A percentile compares a stretch with the other conserved stretches of the same genome.
Evolutionary conservation across 148 eudicot species (phyloP).

Genomic region (Camellia lanceoleosa): DNA sequence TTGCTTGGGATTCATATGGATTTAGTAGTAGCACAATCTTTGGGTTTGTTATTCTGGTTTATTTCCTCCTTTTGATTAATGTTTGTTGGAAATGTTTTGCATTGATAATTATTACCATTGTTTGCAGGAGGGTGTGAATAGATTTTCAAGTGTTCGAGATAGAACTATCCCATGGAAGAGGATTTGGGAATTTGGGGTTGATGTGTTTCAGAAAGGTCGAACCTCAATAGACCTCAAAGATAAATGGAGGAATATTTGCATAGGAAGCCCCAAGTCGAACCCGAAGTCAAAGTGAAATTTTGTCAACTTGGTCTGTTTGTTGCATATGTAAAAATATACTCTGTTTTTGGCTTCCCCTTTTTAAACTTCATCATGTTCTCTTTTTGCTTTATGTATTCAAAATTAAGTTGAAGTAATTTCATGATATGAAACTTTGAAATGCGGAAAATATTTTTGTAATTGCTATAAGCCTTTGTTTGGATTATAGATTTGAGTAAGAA

Average conservation of each 20-base stretch:
- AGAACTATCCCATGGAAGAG: slow-evolving; percentile 51
- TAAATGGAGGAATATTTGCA: slow-evolving; percentile 68
- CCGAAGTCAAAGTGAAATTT: slow-evolving; percentile 21
- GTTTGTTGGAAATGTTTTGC: neutral
- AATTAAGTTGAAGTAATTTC: neutral
- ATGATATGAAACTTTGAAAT: neutral
- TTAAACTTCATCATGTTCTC: neutral
- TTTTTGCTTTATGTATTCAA: slow-evolving; percentile 3
- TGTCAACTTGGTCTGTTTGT: neutral
- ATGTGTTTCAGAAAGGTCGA: slow-evolving; percentile 52
- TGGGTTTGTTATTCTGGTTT: neutral
- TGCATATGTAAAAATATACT: slow-evolving; percentile 6
- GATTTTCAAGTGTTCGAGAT: slow-evolving; percentile 24
- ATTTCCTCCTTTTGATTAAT: neutral
- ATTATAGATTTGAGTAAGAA: neutral
- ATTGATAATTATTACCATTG: neutral
- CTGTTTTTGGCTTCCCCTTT: neutral
- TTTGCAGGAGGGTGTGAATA: slow-evolving; percentile 55
- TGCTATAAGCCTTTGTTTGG: neutral
- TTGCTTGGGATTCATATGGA: neutral
- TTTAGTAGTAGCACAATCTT: neutral
- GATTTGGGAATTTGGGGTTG: slow-evolving; percentile 57
- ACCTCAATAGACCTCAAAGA: slow-evolving; percentile 64
- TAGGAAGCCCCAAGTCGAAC: slow-evolving; percentile 27
- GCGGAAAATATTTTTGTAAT: neutral